Evolutionary conservation across 2,329 filamentous ascomycete species (phyloP), one percentile per base, ranked within the genome.

Genomic region (Hyphodiscus sp.): DNA sequence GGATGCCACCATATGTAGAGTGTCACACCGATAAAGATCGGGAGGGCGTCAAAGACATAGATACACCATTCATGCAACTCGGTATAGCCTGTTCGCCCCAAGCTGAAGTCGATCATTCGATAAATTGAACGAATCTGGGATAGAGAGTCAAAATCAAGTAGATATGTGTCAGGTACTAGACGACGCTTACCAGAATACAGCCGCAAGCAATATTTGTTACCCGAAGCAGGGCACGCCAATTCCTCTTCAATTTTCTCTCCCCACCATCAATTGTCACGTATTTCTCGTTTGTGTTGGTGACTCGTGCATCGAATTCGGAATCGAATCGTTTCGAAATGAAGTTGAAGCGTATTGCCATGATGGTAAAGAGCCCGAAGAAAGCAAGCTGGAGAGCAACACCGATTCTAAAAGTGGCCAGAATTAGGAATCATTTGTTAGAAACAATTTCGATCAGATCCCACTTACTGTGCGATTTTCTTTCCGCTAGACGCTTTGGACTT

Each of bases 281-380:
- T 52, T 61, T 65, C 56, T 55, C 57, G 20, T 52, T 49, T 1
- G 38, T 29, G 4, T 19, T 38, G 13, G 7, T 48, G 38, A 68
- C 60, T 20, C 67, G 61, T 52, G 69, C 57, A 18, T 65, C 56
- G 9, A 70, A 62, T 11, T 57, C 56, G 7, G 60, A 56, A 5
- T 58, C 59, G 58, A 74, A 75, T 20, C 62, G 63, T 52, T 67
- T 70, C 1, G 72, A 74, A 4, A 70, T 73, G 50, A 76, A 74
- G 57, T 76, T 73, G 59, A 77, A 78, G 7, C 75, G 70, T 2
- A 70, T 64, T 0, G 74, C 74, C 6, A 75, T 64, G 23, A 78
- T 52, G 4, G 68, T 69, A 52, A 78, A 77, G 2, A 77, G 63
- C 0, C 74, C 74, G 53, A 77, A 77, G 1, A 71, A 74, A 0